Base-by-base conservation (phyloP, 2,329 filamentous ascomycete genomes). In the Metarhizium sp. region DNA sequence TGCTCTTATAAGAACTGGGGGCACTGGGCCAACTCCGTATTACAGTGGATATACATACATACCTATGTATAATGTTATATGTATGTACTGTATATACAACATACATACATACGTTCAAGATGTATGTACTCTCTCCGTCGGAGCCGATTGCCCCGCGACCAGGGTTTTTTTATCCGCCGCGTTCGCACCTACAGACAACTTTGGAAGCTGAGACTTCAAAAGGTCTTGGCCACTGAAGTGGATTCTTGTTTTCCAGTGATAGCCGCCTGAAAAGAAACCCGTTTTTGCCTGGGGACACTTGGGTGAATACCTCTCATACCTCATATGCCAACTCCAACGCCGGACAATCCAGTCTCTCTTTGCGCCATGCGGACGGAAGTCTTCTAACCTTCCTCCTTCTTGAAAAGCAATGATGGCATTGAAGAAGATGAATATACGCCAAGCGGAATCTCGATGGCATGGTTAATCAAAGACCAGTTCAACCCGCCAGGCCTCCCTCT, bases 111-210 rank as follows among this genome's bases (percentile, higher is more conserved):
- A 4, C 25, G 25, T 4, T 25, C 25, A 25, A 25, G 25, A 25
- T 25, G 25, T 25, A 25, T 25, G 25, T 60, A 62, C 60, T 59
- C 54, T 59, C 47, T 50, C 46, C 25, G 36, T 42, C 43, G 55
- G 55, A 51, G 43, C 55, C 55, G 52, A 52, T 49, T 52, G 32
- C 55, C 52, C 52, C 55, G 49, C 52, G 52, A 45, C 52, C 45
- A 54, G 55, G 55, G 50, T 36, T 13, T 30, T 42, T 50, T 10
- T n/a, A 13, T 18, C 38, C 46, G 55, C 46, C 52, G 52, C 34
- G 32, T 40, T 54, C 54, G 52, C 52, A 43, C 57, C 52, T 45
- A 42, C 38, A 47, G 16, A 42, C 47, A 47, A 25, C 14, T 16
- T 49, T 43, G 40, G 34, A 38, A 40, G 42, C 53, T 51, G 52